Evolutionary conservation across 2,329 filamentous ascomycete species (phyloP).

Genomic region (Plenodomus lindquistii): DNA sequence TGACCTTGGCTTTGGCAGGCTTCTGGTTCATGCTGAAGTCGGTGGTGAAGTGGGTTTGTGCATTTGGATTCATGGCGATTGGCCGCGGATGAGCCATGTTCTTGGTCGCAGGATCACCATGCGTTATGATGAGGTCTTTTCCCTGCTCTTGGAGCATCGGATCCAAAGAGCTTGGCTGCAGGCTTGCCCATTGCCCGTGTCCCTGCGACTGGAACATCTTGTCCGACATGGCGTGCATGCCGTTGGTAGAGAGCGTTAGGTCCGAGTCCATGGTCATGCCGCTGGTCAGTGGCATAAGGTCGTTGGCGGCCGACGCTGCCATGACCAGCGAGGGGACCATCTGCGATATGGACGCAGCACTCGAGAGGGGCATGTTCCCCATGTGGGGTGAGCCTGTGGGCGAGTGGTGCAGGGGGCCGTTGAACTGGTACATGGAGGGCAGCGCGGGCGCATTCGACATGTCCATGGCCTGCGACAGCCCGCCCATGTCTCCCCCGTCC

Average conservation of each 20-base stretch:
- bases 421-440: conserved; percentile 46
- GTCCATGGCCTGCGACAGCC: conserved; percentile 36
- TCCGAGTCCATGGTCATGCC: conserved; percentile 43
- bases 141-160: conserved; percentile 41
- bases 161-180: conserved; percentile 36
- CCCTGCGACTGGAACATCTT: conserved; percentile 40
- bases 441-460: conserved; percentile 39
- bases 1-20: conserved; percentile 51
- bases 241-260: conserved; percentile 31
- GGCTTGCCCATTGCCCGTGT: conserved; percentile 36
- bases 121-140: conserved; percentile 29
- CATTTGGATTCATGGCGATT: conserved; percentile 44
- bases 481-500: conserved; percentile 29
- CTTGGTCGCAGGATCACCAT: conserved; percentile 28
- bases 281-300: conserved; percentile 43
- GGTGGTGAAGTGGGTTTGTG: conserved; percentile 44
- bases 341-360: conserved; percentile 34
- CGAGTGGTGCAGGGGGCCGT: conserved; percentile 42
- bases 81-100: conserved; percentile 36
- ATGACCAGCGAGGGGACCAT: conserved; percentile 46
- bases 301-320: conserved; percentile 46
- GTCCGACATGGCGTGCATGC: conserved; percentile 34
- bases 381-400: conserved; percentile 42
- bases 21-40: conserved; percentile 47
- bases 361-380: conserved; percentile 33